Conservation (phyloP, 2,329 filamentous ascomycete species). For the Epichloe typhina region DNA sequence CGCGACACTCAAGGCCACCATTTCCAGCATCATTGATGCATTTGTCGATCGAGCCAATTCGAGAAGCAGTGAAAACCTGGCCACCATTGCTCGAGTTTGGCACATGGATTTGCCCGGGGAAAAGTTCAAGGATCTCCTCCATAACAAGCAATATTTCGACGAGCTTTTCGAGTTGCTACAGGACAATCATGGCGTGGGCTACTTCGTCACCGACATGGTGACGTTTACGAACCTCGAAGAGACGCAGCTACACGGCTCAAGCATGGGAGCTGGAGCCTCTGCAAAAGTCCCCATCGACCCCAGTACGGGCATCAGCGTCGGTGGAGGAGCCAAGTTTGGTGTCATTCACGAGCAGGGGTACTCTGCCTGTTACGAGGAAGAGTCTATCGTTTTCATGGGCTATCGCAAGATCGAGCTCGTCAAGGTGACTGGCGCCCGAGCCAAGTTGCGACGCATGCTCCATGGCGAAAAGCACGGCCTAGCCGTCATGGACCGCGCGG, state of each 20-base stretch:
- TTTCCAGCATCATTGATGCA: conserved; percentile 15
- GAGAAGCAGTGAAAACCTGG: conserved; percentile 10
- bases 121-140: conserved; percentile 16
- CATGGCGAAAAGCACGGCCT: conserved; percentile 28
- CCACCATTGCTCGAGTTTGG: conserved; percentile 17
- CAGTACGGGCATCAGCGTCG: conserved; percentile 10
- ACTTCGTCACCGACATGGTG: conserved; percentile 17
- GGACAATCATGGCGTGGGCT: conserved; percentile 12
- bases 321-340: conserved; percentile 8
- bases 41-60: conserved; percentile 14
- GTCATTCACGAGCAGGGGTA: conserved; percentile 12
- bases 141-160: conserved; percentile 14
- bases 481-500: conserved; percentile 13
- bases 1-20: conserved; percentile 11
- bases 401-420: conserved; percentile 15
- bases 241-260: conserved; percentile 7
- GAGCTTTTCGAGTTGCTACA: conserved; percentile 16
- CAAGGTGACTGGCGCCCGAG: conserved; percentile 14
- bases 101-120: conserved; percentile 18
- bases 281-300: conserved; percentile 11
- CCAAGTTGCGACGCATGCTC: conserved; percentile 23
- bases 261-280: conserved; percentile 7
- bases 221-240: conserved; percentile 15
- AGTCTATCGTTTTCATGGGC: conserved; percentile 17
- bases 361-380: conserved; percentile 14